Evolutionary conservation across 2,329 filamentous ascomycete species (phyloP), one percentile per base, ranked within the genome.

Genomic region (Knufia petricola): DNA sequence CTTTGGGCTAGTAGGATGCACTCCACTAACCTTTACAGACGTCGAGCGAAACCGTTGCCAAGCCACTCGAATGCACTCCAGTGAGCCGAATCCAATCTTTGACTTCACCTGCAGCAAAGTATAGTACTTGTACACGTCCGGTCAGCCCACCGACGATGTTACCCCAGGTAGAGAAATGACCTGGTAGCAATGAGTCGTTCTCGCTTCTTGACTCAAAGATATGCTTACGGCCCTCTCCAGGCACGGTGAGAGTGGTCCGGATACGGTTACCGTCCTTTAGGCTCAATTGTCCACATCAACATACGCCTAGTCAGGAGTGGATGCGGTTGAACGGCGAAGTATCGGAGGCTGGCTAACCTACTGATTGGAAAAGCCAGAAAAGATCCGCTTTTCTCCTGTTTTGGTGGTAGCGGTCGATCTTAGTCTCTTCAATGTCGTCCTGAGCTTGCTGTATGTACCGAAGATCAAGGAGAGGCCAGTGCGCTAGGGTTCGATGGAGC

Each of bases 31-130:
- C 38, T 38, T 31, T 13, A 9, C 10, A 23, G 30, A 20, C 20
- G 21, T 17, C 20, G 28, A 21, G 21, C 13, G 28, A 42, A 48
- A 48, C 46, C 46, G 46, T 48, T 48, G 46, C 46, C 46, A 48
- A 48, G 46, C 15, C 19, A 21, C 24, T 42, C 46, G n/a, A 31
- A 19, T 24, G 12, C 19, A 10, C 24, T 17, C 4, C 15, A 13
- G 32, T 8, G 15, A 6, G 4, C 32, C 15, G 32, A n/a, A n/a
- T 17, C 32, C 32, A 36, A 3, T 17, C 37, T 40, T 21, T 40
- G 37, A 40, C 37, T 40, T 40, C 37, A 40, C 37, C 21, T 40
- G 15, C n/a, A 4, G 7, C 32, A n/a, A 36, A 36, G 32, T 17
- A 36, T 36, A 36, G 6, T 4, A n/a, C 4, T 7, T 26, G 28